Evolutionary conservation across 139 green algal species (phyloP).

Genomic region (Micractinium sp.): DNA sequence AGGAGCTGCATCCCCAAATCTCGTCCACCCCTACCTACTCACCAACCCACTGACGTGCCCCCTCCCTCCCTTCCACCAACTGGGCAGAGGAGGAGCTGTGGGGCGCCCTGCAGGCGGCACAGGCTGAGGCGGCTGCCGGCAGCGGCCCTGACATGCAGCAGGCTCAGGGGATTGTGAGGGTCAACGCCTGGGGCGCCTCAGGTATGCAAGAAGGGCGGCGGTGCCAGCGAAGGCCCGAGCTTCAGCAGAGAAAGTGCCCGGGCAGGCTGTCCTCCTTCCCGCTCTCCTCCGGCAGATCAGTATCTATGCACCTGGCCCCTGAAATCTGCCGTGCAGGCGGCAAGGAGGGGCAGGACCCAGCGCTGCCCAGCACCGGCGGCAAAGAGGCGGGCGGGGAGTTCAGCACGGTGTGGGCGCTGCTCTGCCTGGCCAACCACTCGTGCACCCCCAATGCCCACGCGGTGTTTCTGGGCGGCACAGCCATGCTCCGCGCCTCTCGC

Average conservation of each 20-base stretch:
- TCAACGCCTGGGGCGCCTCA: background rate
- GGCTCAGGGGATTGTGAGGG: background rate
- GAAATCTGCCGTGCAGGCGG: background rate
- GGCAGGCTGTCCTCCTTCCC: background rate
- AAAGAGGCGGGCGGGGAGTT: background rate
- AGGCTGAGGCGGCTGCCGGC: background rate
- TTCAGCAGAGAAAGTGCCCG: background rate
- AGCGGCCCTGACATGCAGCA: background rate
- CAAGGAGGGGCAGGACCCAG: background rate
- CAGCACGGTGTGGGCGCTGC: slow-evolving; percentile 8
- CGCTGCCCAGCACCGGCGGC: background rate
- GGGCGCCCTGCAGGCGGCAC: background rate
- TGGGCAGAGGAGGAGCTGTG: background rate
- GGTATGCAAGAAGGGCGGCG: background rate
- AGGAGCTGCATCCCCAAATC: no score
- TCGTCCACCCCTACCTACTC: no score
- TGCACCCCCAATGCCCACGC: background rate
- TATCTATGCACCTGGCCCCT: background rate
- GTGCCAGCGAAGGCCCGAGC: no score
- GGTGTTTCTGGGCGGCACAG: background rate
- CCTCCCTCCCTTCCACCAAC: background rate
- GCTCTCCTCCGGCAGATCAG: background rate
- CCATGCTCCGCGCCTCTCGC: background rate
- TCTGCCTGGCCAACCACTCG: background rate
- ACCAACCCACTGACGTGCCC: background rate